Conservation (phyloP, 2,329 filamentous ascomycete species). For the Aphanocladium album region DNA sequence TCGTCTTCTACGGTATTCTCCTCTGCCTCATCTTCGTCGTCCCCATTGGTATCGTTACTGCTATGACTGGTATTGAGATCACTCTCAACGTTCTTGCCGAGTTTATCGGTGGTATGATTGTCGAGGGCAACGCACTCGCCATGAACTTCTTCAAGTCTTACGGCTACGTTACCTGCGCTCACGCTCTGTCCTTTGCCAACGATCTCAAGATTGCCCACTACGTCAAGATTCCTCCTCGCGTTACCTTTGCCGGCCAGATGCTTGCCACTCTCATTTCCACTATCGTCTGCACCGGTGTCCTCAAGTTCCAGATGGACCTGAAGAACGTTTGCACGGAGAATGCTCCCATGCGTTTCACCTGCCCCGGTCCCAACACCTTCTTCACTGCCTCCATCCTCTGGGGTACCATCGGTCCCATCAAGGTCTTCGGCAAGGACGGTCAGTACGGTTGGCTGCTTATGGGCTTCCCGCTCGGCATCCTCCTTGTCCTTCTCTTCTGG, state of each 20-base stretch:
- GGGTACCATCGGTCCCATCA: slow-evolving; percentile 39
- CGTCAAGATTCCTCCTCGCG: slow-evolving; percentile 44
- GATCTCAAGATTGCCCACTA: slow-evolving; percentile 50
- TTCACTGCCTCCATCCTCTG: slow-evolving; percentile 42
- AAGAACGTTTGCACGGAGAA: slow-evolving; percentile 32
- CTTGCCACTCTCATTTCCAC: slow-evolving; percentile 42
- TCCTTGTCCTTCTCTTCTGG: slow-evolving; percentile 32
- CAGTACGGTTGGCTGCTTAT: slow-evolving; percentile 36
- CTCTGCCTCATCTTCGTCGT: slow-evolving; percentile 37
- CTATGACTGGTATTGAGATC: slow-evolving; percentile 40
- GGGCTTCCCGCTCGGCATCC: slow-evolving; percentile 36
- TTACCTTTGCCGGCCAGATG: slow-evolving; percentile 43
- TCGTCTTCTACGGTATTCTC: slow-evolving; percentile 36
- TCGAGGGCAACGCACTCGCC: slow-evolving; percentile 32
- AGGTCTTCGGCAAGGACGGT: slow-evolving; percentile 36
- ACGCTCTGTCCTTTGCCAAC: slow-evolving; percentile 24
- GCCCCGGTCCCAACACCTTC: slow-evolving; percentile 35
- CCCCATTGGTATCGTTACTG: slow-evolving; percentile 38
- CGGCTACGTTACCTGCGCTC: slow-evolving; percentile 31
- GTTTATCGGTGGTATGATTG: slow-evolving; percentile 37
- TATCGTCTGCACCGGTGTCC: slow-evolving; percentile 39
- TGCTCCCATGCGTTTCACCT: slow-evolving; percentile 32
- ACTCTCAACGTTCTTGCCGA: slow-evolving; percentile 36
- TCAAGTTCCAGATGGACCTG: slow-evolving; percentile 34
- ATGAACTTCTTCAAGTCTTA: slow-evolving; percentile 25